Conservation (phyloP, 2,329 filamentous ascomycete genomes). For the Ascochyta pisi region DNA sequence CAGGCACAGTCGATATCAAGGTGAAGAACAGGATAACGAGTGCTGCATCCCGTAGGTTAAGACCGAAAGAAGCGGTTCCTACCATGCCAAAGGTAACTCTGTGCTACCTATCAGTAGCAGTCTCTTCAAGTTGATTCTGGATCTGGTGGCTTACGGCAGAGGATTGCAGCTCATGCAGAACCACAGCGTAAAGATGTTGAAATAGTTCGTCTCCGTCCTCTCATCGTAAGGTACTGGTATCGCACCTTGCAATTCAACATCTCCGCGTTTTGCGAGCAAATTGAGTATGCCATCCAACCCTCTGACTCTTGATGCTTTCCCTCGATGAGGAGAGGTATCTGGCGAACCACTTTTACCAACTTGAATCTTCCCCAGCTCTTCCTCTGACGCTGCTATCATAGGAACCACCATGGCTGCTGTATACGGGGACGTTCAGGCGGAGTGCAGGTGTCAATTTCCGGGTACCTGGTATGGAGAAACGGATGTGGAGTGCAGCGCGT, state of each 20-base stretch:
- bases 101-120: background rate
- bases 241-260: conserved; percentile 55
- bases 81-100: conserved; percentile 70
- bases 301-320: conserved; percentile 14
- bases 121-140: background rate
- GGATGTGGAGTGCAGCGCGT: background rate
- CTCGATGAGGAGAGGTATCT: conserved; percentile 1
- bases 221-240: conserved; percentile 63
- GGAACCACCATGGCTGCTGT: conserved; percentile 15
- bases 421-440: conserved; percentile 1
- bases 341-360: conserved; percentile 6
- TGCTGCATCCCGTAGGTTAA: conserved; percentile 63
- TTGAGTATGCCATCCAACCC: conserved; percentile 26
- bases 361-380: conserved; percentile 17
- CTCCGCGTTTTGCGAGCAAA: conserved; percentile 31
- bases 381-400: conserved; percentile 18
- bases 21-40: conserved; percentile 70
- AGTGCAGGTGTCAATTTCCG: background rate
- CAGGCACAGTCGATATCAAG: conserved; percentile 60
- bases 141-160: conserved; percentile 57
- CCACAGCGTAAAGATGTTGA: conserved; percentile 67
- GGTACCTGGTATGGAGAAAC: background rate
- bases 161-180: conserved; percentile 65
- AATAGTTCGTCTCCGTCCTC: conserved; percentile 61
- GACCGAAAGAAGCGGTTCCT: conserved; percentile 62